Percentiles rank a stretch among this genome's conserved stretches.
phyloP scores from a whole-genome alignment of 2,329 filamentous ascomycete genomes.

The Colletotrichum tanaceti region DNA sequence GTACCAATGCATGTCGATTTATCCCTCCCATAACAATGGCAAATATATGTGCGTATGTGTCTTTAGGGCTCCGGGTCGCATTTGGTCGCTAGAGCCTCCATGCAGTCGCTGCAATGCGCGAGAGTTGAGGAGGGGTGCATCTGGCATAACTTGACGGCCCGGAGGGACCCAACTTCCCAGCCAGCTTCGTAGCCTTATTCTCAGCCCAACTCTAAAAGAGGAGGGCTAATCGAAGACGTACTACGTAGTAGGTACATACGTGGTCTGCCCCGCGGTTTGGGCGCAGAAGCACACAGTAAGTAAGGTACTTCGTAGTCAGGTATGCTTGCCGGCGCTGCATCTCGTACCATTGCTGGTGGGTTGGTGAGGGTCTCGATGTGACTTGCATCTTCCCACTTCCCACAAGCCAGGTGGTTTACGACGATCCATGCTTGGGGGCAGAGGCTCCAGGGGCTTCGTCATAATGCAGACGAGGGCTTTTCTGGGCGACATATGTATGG shows the following conservation, averaged over 20 bases:
- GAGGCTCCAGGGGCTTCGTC: slow-evolving; percentile 31
- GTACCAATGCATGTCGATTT: not conserved
- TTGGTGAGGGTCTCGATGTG: slow-evolving; percentile 32
- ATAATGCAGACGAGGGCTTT: slow-evolving; percentile 26
- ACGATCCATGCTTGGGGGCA: slow-evolving; percentile 26
- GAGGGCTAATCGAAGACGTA: slow-evolving; percentile 11
- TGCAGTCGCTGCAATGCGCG: slow-evolving; percentile 4
- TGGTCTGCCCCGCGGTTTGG: slow-evolving; percentile 35
- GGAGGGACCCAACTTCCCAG: not conserved
- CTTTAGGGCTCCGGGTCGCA: slow-evolving; percentile 23
- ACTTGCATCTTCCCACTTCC: slow-evolving; percentile 40
- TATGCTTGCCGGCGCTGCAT: slow-evolving; percentile 20
- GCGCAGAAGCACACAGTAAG: not conserved
- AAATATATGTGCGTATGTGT: slow-evolving; percentile 6
- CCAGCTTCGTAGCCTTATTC: slow-evolving; percentile 27
- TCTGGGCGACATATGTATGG: not conserved
- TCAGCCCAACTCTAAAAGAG: slow-evolving; percentile 26
- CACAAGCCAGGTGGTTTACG: slow-evolving; percentile 25
- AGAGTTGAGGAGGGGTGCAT: slow-evolving; percentile 1
- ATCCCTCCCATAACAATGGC: not conserved
- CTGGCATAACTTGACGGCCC: not conserved
- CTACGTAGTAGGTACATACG: too few relatives aligned
- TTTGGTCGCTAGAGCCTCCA: slow-evolving; percentile 9
- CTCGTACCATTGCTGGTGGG: slow-evolving; percentile 24
- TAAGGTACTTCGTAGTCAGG: not conserved